phyloP scores from a whole-genome alignment of 345 rosid genomes.

The Dipteronia sinensis region DNA sequence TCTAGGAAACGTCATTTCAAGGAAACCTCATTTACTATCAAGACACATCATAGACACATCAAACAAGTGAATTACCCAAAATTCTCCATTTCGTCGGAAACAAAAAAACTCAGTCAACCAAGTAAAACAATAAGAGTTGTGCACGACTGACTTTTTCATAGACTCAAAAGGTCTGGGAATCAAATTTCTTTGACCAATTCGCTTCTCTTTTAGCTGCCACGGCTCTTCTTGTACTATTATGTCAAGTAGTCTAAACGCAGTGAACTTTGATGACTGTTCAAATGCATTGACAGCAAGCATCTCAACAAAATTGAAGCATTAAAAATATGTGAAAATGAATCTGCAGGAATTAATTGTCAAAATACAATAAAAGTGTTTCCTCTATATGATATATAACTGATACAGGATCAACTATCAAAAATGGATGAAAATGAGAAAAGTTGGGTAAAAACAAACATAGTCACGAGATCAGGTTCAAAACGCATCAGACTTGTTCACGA shows the following conservation, averaged over 20 bases:
- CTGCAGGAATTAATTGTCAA: neutral
- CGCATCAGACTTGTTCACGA: neutral
- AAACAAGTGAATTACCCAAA: too few relatives aligned
- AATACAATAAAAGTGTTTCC: neutral
- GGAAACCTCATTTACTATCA: too few relatives aligned
- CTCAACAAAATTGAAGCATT: neutral
- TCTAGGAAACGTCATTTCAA: too few relatives aligned
- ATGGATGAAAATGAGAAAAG: neutral
- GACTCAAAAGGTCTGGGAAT: neutral
- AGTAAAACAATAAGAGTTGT: neutral
- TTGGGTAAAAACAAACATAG: too few relatives aligned
- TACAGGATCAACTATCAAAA: neutral
- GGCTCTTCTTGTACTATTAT: neutral
- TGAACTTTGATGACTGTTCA: too few relatives aligned
- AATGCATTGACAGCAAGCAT: too few relatives aligned
- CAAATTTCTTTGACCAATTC: neutral
- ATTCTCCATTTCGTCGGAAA: too few relatives aligned
- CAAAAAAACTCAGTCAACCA: neutral
- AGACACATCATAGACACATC: too few relatives aligned
- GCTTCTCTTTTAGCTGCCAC: neutral
- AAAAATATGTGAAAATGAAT: neutral
- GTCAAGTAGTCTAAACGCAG: neutral
- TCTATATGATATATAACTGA: neutral
- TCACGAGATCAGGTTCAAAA: neutral
- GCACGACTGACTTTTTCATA: neutral